Conservation (phyloP, 768 basidiomycete species). For the Cystofilobasidium capitatum region DNA sequence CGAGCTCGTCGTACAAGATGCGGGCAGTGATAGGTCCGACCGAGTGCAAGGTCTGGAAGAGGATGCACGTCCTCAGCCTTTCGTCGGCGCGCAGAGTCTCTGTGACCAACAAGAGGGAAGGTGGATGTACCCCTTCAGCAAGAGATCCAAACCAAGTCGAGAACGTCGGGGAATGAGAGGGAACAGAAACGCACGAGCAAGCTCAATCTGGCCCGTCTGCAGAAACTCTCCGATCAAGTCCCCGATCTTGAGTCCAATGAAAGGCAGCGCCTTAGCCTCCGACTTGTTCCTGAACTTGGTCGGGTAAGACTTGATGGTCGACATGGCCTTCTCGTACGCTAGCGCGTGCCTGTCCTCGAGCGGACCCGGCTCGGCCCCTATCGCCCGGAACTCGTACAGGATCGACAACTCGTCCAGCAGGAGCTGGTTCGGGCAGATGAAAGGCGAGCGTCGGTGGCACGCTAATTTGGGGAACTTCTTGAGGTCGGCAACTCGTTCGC, state of each 20-base stretch:
- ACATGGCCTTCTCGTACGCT: conserved; percentile 40
- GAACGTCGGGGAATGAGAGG: background rate
- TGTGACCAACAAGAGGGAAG: background rate
- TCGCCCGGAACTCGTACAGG: conserved; percentile 39
- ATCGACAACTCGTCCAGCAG: conserved; percentile 54
- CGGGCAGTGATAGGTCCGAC: conserved; percentile 63
- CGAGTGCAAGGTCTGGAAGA: conserved; percentile 59
- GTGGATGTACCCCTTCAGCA: no score
- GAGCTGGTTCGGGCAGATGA: conserved; percentile 59
- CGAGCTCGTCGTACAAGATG: conserved; percentile 50
- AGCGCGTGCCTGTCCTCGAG: conserved; percentile 25
- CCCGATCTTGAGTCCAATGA: conserved; percentile 42
- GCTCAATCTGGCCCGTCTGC: background rate
- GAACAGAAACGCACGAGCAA: background rate
- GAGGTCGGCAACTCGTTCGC: background rate
- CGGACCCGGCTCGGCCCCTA: conserved; percentile 8
- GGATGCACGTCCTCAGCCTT: conserved; percentile 51
- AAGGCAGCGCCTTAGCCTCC: conserved; percentile 36
- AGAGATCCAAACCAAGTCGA: background rate
- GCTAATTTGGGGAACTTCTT: conserved; percentile 44
- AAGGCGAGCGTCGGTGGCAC: conserved; percentile 55
- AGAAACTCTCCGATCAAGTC: conserved; percentile 31
- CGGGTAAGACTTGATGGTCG: conserved; percentile 37
- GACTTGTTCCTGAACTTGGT: conserved; percentile 31
- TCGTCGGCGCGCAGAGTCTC: conserved; percentile 42